Percentiles rank a stretch among this genome's conserved stretches.
Conservation (phyloP, 179 eudicot species). For the Heliamphora pulchella region DNA sequence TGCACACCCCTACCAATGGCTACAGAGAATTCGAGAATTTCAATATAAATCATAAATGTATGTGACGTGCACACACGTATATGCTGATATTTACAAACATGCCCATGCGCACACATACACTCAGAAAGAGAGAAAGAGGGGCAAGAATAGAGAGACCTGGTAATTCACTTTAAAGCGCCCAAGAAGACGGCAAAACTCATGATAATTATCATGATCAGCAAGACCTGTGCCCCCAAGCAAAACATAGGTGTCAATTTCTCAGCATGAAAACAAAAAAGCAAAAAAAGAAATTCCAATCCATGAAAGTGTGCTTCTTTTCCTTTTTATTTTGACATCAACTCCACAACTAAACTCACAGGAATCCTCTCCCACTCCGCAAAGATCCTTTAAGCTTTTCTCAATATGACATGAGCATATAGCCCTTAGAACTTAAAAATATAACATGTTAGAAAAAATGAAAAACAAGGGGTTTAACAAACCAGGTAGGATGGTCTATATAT, state of each 20-base stretch:
- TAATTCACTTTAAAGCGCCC: conserved; percentile 92
- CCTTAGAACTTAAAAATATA: neutral
- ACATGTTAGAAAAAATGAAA: neutral
- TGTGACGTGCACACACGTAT: neutral
- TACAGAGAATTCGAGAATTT: neutral
- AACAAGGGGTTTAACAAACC: neutral
- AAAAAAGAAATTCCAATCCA: neutral
- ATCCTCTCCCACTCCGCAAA: neutral
- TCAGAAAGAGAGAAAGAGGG: neutral
- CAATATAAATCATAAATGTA: neutral
- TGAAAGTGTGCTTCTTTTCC: neutral
- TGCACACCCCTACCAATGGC: neutral
- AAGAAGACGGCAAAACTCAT: conserved; percentile 95
- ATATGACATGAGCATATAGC: neutral
- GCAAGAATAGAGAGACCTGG: conserved; percentile 49
- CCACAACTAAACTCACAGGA: neutral
- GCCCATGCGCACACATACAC: neutral
- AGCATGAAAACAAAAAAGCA: neutral
- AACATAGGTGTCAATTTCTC: neutral
- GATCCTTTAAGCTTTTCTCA: neutral
- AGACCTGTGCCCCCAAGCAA: conserved; percentile 52
- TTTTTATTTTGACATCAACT: neutral
- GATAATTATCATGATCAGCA: conserved; percentile 93
- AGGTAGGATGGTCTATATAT: no score
- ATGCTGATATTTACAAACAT: neutral